Base-by-base conservation (phyloP, 345 rosid species). In the Gossypium turneri region DNA sequence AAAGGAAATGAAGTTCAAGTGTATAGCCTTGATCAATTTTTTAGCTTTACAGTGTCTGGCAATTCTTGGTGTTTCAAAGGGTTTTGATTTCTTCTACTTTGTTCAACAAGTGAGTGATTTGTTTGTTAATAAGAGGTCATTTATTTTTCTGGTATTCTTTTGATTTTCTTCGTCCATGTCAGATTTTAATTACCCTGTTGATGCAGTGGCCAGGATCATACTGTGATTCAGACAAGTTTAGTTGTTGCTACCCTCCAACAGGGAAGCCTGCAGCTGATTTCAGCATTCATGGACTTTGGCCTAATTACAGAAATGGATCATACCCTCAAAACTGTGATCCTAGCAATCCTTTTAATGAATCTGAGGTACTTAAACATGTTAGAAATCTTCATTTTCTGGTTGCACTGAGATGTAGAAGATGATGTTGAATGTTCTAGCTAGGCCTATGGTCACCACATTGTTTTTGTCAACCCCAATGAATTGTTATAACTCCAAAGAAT, bases 231-330 rank as follows among this genome's bases (percentile, higher is more conserved):
- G 52, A 22, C 13, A 78, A 76, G 56, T 86, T 78, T 2, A 73
- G 81, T 27, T 94, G 98, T 62, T 94, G 97, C 78, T 91, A 94
- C 79, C 98, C 98, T 38, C 86, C 82, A 52, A 77, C 90, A 0
- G 98, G 98, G 66, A 94, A 91, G 76, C 98, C 98, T 0, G 85
- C 75, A 0, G 85, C 97, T 3, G 94, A 91, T 86, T 94, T 94
- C 59, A 88, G 97, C 62, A 89, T 91, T 68, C 98, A 91, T 47
- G 98, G 98, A 20, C 90, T 94, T n/a, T 94, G 98, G 98, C 96
- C 98, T 38, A 88, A 91, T 67, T 86, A 89, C 82, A 87, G 83
- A 0, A 86, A 86, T 69, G 98, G 98, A n/a, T 63, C 86, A 2
- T 94, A 80, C 75, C 95, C 97, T 0, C 75, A 86, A 13, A 87